phyloP scores from a whole-genome alignment of 2,329 filamentous ascomycete species.

The Fusarium sacchari region DNA sequence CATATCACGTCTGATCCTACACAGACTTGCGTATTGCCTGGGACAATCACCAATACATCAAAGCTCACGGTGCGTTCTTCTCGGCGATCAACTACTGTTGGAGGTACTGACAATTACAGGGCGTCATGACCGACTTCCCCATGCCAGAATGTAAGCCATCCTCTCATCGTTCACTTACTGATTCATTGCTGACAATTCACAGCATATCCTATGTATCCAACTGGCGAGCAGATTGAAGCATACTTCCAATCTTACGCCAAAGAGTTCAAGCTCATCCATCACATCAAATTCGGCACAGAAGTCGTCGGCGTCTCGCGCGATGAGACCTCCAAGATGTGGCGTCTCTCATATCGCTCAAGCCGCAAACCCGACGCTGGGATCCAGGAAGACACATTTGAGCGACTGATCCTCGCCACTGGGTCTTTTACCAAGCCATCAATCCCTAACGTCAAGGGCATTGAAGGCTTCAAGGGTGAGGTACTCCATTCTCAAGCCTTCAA shows the following conservation, averaged over 20 bases:
- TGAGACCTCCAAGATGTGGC: neutral
- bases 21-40: neutral
- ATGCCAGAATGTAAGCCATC: neutral
- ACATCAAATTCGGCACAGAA: neutral
- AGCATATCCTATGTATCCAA: conserved; percentile 1
- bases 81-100: rapidly evolving
- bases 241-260: conserved; percentile 4
- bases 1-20: neutral
- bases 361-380: neutral
- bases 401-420: conserved; percentile 10
- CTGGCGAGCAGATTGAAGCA: conserved; percentile 2
- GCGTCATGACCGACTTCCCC: conserved; percentile 7
- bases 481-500: conserved; percentile 14
- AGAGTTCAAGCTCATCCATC: neutral
- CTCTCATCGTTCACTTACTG: rapidly evolving
- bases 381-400: neutral
- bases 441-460: neutral
- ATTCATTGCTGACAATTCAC: neutral
- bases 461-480: conserved; percentile 1
- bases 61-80: neutral
- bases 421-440: conserved; percentile 2
- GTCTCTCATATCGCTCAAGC: neutral
- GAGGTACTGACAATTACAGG: neutral
- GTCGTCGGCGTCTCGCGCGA: neutral
- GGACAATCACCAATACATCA: rapidly evolving